Evolutionary conservation across 2,329 filamentous ascomycete species (phyloP), one percentile per base, ranked within the genome.

Genomic region (Diaporthe sp.): DNA sequence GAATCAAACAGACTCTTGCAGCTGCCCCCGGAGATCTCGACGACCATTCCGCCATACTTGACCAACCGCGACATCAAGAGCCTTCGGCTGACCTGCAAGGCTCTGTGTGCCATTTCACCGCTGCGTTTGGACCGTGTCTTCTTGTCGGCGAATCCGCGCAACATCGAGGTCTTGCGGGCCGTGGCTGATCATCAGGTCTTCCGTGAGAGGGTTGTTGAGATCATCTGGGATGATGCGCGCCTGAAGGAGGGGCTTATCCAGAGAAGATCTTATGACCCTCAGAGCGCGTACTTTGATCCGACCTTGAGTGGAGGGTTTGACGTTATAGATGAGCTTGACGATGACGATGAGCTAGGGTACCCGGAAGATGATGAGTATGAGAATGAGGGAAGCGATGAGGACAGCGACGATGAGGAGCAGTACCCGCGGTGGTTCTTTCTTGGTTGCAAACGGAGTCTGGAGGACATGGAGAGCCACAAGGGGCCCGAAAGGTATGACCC

Each of bases 161-260:
- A 73, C 37, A 67, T 67, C 22, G 71, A 67, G 19, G 58, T 73
- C 17, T 67, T 67, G 4, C 28, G 49, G 25, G 58, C 71, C 17
- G 9, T 73, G 2, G 55, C 46, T 34, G 31, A 46, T 51, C 71
- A 73, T 57, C 17, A 73, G 31, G 49, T 67, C 8, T 25, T 65
- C 25, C 25, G 58, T 19, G 4, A 31, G 28, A 7, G 39, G n/a
- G 37, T 73, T 15, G 42, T 51, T 65, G 71, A 73, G 58, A 53
- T 73, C 19, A 65, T 67, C 19, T 72, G 51, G 49, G 69, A 72
- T 22, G 69, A 72, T 59, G 69, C 69, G 53, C 51, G 51, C 25
- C 69, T 72, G 13, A 28, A 42, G 22, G 53, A 72, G 12, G 51
- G n/a, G 22, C 69, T 44, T 19, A 22, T n/a, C 10, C 25, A 46